These are phyloP conservation scores for Funneliformis geosporum DNA, from an alignment of 192 early-diverging fungal species.

Conservation along the genomic window DNA sequence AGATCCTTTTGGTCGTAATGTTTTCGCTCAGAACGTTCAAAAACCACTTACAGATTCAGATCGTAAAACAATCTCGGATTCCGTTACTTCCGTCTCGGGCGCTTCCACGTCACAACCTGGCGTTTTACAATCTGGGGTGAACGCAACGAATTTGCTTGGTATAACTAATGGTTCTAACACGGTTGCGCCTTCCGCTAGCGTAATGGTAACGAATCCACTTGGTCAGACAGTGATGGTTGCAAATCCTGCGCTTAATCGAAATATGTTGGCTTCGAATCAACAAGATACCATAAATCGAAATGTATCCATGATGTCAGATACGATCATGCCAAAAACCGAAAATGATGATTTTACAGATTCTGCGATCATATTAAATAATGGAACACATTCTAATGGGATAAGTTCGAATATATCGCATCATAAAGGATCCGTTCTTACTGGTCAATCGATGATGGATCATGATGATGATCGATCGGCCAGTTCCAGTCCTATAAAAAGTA, in stretches of 20 bases:
- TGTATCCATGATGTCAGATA: background rate
- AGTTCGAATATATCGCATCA: conserved; percentile 5
- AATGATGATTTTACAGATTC: conserved; percentile 11
- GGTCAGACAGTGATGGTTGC: background rate
- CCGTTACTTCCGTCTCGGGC: background rate
- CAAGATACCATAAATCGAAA: background rate
- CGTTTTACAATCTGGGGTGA: background rate
- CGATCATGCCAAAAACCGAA: conserved; percentile 30
- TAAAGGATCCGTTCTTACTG: background rate
- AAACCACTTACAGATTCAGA: conserved; percentile 23
- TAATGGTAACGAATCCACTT: conserved; percentile 5
- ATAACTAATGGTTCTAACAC: background rate
- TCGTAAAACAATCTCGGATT: conserved; percentile 32
- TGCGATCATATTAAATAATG: conserved; percentile 8
- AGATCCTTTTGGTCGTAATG: background rate
- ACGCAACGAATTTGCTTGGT: background rate
- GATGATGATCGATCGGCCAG: background rate
- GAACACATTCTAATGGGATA: conserved; percentile 3
- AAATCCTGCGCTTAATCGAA: background rate
- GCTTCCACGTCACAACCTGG: background rate
- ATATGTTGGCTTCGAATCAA: background rate
- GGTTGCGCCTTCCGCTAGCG: background rate
- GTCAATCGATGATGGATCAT: conserved; percentile 29
- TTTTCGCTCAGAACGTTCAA: conserved; percentile 1
- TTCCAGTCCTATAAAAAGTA: conserved; percentile 20